Evolutionary conservation across 495 filamentous ascomycete species (phyloP).

Genomic region (Halenospora varia): DNA sequence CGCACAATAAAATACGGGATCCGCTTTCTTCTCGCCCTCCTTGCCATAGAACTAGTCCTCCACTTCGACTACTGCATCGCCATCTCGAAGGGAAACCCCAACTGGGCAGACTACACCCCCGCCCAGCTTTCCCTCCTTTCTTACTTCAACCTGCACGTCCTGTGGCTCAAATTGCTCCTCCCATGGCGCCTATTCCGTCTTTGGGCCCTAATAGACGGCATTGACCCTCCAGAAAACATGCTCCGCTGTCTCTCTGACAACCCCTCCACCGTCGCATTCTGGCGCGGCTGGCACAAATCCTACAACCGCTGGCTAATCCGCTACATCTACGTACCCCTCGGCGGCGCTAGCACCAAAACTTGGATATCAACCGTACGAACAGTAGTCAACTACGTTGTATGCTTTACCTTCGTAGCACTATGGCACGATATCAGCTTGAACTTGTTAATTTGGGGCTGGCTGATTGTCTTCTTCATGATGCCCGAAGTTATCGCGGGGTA

Average conservation of each 20-base stretch:
- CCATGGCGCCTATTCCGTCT: conserved; percentile 98
- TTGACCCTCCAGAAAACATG: conserved; percentile 98
- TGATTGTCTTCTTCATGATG: conserved; percentile 88
- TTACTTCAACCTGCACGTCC: conserved; percentile 94
- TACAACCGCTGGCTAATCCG: conserved; percentile 93
- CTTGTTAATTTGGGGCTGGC: conserved; percentile 94
- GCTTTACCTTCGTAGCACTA: conserved; percentile 95
- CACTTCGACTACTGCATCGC: conserved; percentile 93
- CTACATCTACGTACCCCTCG: conserved; percentile 92
- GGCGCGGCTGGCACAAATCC: conserved; percentile 91
- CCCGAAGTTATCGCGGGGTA: conserved; percentile 73
- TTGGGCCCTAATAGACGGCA: conserved; percentile 82
- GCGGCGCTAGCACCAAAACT: conserved; percentile 44
- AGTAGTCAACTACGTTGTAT: conserved; percentile 69
- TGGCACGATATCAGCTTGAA: conserved; percentile 98
- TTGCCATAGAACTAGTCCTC: conserved; percentile 91
- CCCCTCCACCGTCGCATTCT: conserved; percentile 88
- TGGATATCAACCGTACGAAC: conserved; percentile 40
- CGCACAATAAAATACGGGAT: conserved; percentile 75
- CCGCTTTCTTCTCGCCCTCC: conserved; percentile 74
- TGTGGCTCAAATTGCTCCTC: conserved; percentile 96
- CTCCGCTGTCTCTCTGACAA: conserved; percentile 95
- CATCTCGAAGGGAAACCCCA: conserved; percentile 75
- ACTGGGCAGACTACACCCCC: conserved; percentile 80
- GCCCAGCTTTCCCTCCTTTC: conserved; percentile 87